Evolutionary conservation across 495 filamentous ascomycete genomes (phyloP), one percentile per base, ranked within the genome.

Genomic region (Glonium stellatum): DNA sequence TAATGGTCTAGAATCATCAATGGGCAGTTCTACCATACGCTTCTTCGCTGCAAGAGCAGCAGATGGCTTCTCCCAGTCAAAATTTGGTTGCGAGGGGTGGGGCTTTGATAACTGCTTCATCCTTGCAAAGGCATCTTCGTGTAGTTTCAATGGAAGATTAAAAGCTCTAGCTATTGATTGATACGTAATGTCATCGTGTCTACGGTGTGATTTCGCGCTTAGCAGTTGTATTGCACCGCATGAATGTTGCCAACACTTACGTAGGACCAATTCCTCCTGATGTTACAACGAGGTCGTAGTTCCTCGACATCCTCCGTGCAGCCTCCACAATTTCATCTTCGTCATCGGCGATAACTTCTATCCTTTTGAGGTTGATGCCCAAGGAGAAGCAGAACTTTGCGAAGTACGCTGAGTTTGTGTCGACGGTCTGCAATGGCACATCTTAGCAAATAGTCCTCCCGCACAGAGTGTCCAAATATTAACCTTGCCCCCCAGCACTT

Each of bases 161-260:
- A 96, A 98, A 22, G 91, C 93, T 63, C 90, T 89, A 42, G 89
- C 93, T 67, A 98, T 92, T 22, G 92, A 92, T 67, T 84, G 75
- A 78, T 98, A 98, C 39, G 93, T 97, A 63, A 98, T 97, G 69
- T 98, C 93, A 69, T 98, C 93, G 75, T 97, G 93, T 56, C 87
- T 93, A 66, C 35, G 56, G 25, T 42, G 39, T 10, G 25, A 12
- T 42, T 4, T 47, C 21, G 36, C 11, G 41, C 39, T 61, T 55
- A 65, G 53, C 36, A 51, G 58, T 8, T 15, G 34, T 12, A 50
- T 44, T 35, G 49, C 60, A 58, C 62, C 50, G 56, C 54, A n/a
- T 48, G 23, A 23, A 1, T 13, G 21, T 37, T 22, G 5, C 55
- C 18, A 31, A 22, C 35, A 75, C 79, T 66, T 69, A 92, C 88